Conservation (phyloP, 23 red algal species). For the Gracilaria domingensis region DNA sequence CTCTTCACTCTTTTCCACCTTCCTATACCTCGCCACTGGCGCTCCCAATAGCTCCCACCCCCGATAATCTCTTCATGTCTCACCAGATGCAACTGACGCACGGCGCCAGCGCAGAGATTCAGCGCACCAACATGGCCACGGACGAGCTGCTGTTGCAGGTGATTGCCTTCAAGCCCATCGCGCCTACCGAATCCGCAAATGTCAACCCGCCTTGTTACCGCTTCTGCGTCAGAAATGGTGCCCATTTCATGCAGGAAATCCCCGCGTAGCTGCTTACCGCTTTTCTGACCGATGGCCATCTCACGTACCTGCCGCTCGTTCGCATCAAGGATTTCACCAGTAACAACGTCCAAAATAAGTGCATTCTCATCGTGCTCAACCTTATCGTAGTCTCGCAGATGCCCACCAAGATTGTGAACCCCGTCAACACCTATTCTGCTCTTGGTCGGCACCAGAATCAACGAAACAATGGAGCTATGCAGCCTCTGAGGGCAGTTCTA, state of each 20-base stretch:
- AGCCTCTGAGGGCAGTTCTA: neutral
- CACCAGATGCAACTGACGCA: slow-evolving; percentile 7
- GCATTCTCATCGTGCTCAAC: slow-evolving; percentile 94
- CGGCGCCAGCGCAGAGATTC: slow-evolving; percentile 64
- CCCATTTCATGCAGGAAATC: slow-evolving; percentile 86
- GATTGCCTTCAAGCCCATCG: slow-evolving; percentile 75
- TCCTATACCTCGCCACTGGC: too few species aligned
- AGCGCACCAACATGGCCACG: slow-evolving; percentile 38
- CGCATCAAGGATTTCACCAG: slow-evolving; percentile 83
- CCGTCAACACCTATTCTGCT: slow-evolving; percentile 63
- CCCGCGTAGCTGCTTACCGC: slow-evolving; percentile 85
- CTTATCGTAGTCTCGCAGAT: slow-evolving; percentile 70
- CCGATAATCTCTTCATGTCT: neutral
- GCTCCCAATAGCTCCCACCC: neutral
- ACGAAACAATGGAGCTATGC: neutral
- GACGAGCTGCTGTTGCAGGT: slow-evolving; percentile 70
- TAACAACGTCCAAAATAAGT: slow-evolving; percentile 78
- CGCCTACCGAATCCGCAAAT: slow-evolving; percentile 41
- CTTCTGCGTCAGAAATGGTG: slow-evolving; percentile 80
- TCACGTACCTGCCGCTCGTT: slow-evolving; percentile 80
- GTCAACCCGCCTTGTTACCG: slow-evolving; percentile 75
- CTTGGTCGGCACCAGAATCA: slow-evolving; percentile 11
- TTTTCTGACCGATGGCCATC: slow-evolving; percentile 69
- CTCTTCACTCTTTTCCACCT: too few species aligned
- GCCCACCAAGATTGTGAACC: slow-evolving; percentile 80